Conservation (phyloP, 1,284 basidiomycete species). For the Hypsizygus ulmarius region DNA sequence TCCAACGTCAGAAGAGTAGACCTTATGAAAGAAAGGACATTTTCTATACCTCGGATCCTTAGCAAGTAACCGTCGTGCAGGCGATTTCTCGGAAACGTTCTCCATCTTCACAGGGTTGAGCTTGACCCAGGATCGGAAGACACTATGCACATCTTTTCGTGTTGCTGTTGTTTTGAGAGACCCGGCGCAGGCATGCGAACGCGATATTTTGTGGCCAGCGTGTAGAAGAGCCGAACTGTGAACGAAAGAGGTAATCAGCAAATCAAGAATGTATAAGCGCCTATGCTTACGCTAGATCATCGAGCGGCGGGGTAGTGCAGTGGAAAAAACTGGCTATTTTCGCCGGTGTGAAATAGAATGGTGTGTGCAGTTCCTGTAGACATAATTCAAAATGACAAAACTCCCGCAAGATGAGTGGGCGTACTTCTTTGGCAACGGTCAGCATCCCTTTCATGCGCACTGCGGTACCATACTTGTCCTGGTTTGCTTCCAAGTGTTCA, state of each 20-base stretch:
- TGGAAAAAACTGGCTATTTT: slow-evolving; percentile 84
- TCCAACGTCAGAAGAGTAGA: slow-evolving; percentile 7
- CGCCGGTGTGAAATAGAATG: slow-evolving; percentile 92
- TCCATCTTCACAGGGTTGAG: slow-evolving; percentile 81
- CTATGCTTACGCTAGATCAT: slow-evolving; percentile 66
- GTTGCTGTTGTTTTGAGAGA: slow-evolving; percentile 90
- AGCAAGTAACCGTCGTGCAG: slow-evolving; percentile 60
- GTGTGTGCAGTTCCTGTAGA: slow-evolving; percentile 70
- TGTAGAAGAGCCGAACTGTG: slow-evolving; percentile 82
- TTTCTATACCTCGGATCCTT: slow-evolving; percentile 63
- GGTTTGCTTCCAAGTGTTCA: slow-evolving; percentile 65
- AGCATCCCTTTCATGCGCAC: slow-evolving; percentile 95
- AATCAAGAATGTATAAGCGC: neutral
- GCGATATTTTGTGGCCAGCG: slow-evolving; percentile 80
- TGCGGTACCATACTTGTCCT: slow-evolving; percentile 73
- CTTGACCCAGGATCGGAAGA: slow-evolving; percentile 84
- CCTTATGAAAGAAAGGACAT: neutral
- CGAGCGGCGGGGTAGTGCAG: slow-evolving; percentile 73
- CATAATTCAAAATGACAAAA: neutral
- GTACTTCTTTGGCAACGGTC: slow-evolving; percentile 81
- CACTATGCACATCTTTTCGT: slow-evolving; percentile 72
- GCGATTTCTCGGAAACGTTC: slow-evolving; percentile 71
- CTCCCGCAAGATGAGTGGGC: slow-evolving; percentile 19
- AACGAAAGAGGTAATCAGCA: neutral
- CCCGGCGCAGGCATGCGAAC: slow-evolving; percentile 87